Base-by-base conservation (phyloP, 2,329 filamentous ascomycete genomes). In the Clonostachys chloroleuca region DNA sequence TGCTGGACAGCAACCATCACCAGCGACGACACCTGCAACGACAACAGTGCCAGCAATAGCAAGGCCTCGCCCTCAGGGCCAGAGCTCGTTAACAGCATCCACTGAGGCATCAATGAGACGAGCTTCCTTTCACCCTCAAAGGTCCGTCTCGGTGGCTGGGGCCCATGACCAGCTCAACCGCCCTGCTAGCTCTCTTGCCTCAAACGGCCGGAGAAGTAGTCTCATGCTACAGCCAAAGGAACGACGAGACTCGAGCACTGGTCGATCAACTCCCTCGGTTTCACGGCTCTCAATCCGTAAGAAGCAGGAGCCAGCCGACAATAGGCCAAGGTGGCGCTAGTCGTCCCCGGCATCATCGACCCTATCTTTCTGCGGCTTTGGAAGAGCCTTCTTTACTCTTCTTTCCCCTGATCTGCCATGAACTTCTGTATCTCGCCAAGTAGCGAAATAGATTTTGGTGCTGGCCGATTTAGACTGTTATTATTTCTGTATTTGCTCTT, bases 121-220 rank as follows among this genome's bases (percentile, higher is more conserved):
- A 33, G 68, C 73, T 6, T 83, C 80, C 1, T 59, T 81, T 24
- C 78, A 82, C 47, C 75, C 77, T 4, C 65, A 69, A 14, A 57
- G 57, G 37, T 59, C 70, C 50, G 57, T 65, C 49, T 50, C 60
- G 47, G 48, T 53, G 10, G 57, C 60, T 13, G 59, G 57, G 33
- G 59, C 63, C 50, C 36, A 39, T 12, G 36, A 39, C 3, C 55
- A 51, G 51, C 20, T 61, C 54, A 55, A 63, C 59, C 73, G 81
- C 33, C 74, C 82, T 12, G 75, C 74, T 40, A 84, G 78, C 58
- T 84, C 81, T 4, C 56, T 84, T 41, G 75, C 78, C 7, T 63
- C 66, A 3, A 56, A 63, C 17, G 70, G 65, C 48, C 67, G 80
- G 50, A 74, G 81, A 33, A 69, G 63, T 5, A 83, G 80, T 55